A percentile compares a stretch with the other conserved stretches of the same genome.
Evolutionary conservation across 129 eudicot species (phyloP).

Genomic region (Ambrosia artemisiifolia): DNA sequence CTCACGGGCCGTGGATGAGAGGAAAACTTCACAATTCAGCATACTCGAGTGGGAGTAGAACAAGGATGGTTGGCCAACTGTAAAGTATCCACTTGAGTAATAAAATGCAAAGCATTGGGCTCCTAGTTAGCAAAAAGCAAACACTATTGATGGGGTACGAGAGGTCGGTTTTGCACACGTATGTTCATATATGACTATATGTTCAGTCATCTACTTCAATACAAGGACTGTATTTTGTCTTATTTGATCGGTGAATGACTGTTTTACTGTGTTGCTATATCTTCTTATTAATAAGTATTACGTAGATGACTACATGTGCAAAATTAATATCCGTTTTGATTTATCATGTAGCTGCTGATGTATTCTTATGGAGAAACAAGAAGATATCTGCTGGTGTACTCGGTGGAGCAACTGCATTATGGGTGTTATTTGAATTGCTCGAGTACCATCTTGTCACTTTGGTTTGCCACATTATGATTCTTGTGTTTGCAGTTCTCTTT

Average conservation of each 20-base stretch:
- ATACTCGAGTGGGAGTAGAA: neutral
- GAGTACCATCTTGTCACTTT: slow-evolving; percentile 71
- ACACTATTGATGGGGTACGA: neutral
- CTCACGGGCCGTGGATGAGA: neutral
- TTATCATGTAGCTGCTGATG: slow-evolving; percentile 61
- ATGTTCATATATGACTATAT: neutral
- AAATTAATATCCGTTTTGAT: neutral
- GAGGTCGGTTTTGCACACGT: neutral
- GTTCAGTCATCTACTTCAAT: neutral
- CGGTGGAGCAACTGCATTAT: slow-evolving; percentile 60
- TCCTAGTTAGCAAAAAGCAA: neutral
- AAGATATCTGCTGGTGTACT: slow-evolving; percentile 67
- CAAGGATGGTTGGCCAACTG: neutral
- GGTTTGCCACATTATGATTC: slow-evolving; percentile 49
- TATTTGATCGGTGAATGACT: neutral
- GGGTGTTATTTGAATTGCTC: slow-evolving; percentile 66
- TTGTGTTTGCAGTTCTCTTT: slow-evolving; percentile 53
- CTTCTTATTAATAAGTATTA: neutral
- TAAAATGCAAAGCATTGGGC: neutral
- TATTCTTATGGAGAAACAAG: slow-evolving; percentile 85
- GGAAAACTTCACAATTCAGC: neutral
- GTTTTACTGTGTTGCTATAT: neutral
- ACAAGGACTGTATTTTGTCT: too few species aligned
- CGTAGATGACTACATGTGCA: neutral
- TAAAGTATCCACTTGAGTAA: neutral